Percentiles rank a stretch among this genome's conserved stretches.
Conservation (phyloP, 2,329 filamentous ascomycete genomes). For the Exophiala lecanii-corni region DNA sequence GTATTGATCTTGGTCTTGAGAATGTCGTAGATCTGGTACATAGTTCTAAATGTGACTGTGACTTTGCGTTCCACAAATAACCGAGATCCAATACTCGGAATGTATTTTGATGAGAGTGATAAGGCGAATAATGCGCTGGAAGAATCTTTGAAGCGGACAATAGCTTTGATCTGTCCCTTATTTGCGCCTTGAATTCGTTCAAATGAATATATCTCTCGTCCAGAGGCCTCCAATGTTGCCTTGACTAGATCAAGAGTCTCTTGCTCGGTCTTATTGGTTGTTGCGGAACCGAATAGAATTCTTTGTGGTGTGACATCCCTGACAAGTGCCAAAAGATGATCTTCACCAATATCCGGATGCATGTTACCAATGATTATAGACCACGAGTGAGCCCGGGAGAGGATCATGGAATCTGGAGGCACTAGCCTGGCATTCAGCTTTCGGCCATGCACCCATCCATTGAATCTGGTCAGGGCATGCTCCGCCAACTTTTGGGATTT, state of each 20-base stretch:
- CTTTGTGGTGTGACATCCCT: slow-evolving; percentile 3
- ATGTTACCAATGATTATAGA: slow-evolving; percentile 9
- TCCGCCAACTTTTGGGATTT: background rate
- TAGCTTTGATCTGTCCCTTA: slow-evolving; percentile 4
- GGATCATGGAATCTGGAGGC: slow-evolving; percentile 2
- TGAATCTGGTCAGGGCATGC: background rate
- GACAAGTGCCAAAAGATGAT: slow-evolving; percentile 1
- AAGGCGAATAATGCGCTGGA: slow-evolving; percentile 2
- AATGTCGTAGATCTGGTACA: slow-evolving; percentile 3
- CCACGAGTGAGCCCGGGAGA: slow-evolving; percentile 5
- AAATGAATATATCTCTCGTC: slow-evolving; percentile 4
- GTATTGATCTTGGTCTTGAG: slow-evolving; percentile 1
- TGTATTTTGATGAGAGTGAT: background rate
- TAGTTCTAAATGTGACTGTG: slow-evolving; percentile 5
- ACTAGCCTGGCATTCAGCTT: slow-evolving; percentile 1
- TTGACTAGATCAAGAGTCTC: slow-evolving; percentile 4
- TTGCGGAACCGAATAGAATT: slow-evolving; percentile 3
- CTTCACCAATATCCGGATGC: slow-evolving; percentile 1
- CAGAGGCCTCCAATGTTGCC: background rate
- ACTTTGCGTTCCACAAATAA: slow-evolving; percentile 9
- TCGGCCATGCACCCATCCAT: background rate
- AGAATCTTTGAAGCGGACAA: slow-evolving; percentile 3
- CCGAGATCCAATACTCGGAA: slow-evolving; percentile 5
- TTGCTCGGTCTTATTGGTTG: background rate
- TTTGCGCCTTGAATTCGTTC: background rate